Evolutionary conservation across 2,329 filamentous ascomycete genomes (phyloP).

Genomic region (Chaetothyriales sp.): DNA sequence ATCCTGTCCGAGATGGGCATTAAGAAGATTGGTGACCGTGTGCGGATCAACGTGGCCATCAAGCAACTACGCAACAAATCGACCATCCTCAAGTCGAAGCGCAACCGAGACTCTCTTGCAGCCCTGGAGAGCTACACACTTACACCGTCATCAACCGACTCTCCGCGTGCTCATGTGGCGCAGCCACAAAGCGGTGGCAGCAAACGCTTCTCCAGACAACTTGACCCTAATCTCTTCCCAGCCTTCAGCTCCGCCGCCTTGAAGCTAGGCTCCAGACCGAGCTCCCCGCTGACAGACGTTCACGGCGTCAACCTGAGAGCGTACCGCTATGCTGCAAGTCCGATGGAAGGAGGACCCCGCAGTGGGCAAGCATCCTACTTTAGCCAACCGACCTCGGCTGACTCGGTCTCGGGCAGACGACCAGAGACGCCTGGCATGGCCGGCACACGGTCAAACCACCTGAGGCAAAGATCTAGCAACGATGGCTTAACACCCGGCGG

Average conservation of each 20-base stretch:
- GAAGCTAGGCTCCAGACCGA: conserved; percentile 51
- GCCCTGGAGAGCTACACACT: conserved; percentile 50
- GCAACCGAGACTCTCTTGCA: conserved; percentile 77
- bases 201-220: conserved; percentile 45
- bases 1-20: conserved; percentile 96
- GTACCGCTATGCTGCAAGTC: conserved; percentile 47
- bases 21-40: conserved; percentile 91
- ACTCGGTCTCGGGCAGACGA: conserved; percentile 38
- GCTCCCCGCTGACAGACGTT: conserved; percentile 52
- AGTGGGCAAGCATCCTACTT: conserved; percentile 39
- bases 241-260: conserved; percentile 28
- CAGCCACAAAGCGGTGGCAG: conserved; percentile 35
- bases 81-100: conserved; percentile 62
- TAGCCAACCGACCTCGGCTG: conserved; percentile 38
- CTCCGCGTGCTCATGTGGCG: conserved; percentile 47
- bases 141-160: conserved; percentile 48
- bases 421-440: conserved; percentile 49
- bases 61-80: conserved; percentile 68
- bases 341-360: conserved; percentile 38
- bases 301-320: conserved; percentile 36
- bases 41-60: conserved; percentile 74
- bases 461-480: conserved; percentile 66
- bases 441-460: conserved; percentile 51
- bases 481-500: conserved; percentile 77
- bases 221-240: conserved; percentile 23